Percentiles rank a stretch among this genome's conserved stretches.
These are phyloP conservation scores for Pseudozyma flocculosa DNA, from an alignment of 1,284 basidiomycete species.

Conservation along the genomic window DNA sequence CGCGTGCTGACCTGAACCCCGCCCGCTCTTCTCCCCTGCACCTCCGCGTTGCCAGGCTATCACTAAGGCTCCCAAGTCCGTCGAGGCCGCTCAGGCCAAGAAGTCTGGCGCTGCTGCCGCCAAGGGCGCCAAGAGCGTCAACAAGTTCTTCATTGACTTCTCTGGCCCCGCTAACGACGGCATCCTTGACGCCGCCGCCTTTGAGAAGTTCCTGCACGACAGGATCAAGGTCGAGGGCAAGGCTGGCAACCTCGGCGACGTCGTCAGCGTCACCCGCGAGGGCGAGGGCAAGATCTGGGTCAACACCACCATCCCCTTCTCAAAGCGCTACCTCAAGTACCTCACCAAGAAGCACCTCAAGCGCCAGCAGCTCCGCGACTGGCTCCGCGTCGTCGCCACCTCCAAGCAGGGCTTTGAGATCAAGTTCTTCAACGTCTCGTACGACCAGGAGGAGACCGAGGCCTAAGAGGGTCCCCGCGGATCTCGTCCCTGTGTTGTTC, in stretches of 20 bases:
- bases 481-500: too few relatives aligned
- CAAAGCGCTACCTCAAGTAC: constrained; percentile 61
- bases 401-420: constrained; percentile 59
- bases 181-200: constrained; percentile 86
- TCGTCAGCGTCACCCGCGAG: constrained; percentile 59
- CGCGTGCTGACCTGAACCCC: background rate
- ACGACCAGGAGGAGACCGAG: constrained; percentile 46
- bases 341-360: constrained; percentile 60
- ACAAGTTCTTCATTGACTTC: constrained; percentile 94
- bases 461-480: too few relatives aligned
- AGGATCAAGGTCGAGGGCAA: constrained; percentile 78
- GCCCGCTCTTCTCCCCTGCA: background rate
- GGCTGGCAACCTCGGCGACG: constrained; percentile 65
- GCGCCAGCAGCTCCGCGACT: constrained; percentile 58
- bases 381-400: constrained; percentile 59
- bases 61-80: constrained; percentile 47
- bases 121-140: constrained; percentile 68
- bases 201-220: constrained; percentile 91
- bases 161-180: constrained; percentile 85
- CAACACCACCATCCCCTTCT: constrained; percentile 59
- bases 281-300: constrained; percentile 60
- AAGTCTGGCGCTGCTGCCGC: constrained; percentile 30
- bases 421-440: constrained; percentile 60
- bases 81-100: constrained; percentile 2
- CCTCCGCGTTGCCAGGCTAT: constrained; percentile 26